Evolutionary conservation across 257 asterid species (phyloP), one percentile per base, ranked within the genome.

Genomic region (Plantago ovata): DNA sequence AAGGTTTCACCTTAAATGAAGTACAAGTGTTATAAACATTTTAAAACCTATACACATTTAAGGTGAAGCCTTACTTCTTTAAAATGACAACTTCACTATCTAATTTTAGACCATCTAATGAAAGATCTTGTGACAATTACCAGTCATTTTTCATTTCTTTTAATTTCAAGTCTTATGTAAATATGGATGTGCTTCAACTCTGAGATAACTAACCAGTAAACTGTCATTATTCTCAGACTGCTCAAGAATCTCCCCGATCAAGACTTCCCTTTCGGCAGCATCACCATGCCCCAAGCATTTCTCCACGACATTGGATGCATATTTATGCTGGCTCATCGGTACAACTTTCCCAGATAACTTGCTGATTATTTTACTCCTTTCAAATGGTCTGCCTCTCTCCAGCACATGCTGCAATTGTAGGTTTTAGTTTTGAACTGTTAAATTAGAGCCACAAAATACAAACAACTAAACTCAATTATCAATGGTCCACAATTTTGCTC

Each of bases 221-320:
- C 72, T 80, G 74, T 84, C 94, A 23, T 67, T 76, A 38, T 76
- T 88, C 22, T 79, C 90, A 9, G 85, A 65, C 62, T 80, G 89
- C 16, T 65, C 56, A 56, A 87, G 85, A 64, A 87, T 87, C 85
- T 87, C 96, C 47, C 77, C 87, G 56, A 85, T 81, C 84, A 88
- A 64, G 53, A 66, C 53, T 61, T 79, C 84, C 43, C 86, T 68
- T 60, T 85, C 86, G 70, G 74, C 56, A 58, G 79, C 41, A 66
- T 75, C 83, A 40, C 89, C 89, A 45, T 72, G 71, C 67, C 70
- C 86, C 64, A 88, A 67, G 75, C 96, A 88, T 73, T 88, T 88
- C 75, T 88, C 96, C 62, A 88, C 83, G 53, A 85, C 95, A 62
- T 88, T 88, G 62, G 96, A 88, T 20, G 96, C 96, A 66, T 79